These are phyloP conservation scores for Colletotrichum spaethianum DNA, from an alignment of 2,329 filamentous ascomycete genomes.

Conservation along the genomic window DNA sequence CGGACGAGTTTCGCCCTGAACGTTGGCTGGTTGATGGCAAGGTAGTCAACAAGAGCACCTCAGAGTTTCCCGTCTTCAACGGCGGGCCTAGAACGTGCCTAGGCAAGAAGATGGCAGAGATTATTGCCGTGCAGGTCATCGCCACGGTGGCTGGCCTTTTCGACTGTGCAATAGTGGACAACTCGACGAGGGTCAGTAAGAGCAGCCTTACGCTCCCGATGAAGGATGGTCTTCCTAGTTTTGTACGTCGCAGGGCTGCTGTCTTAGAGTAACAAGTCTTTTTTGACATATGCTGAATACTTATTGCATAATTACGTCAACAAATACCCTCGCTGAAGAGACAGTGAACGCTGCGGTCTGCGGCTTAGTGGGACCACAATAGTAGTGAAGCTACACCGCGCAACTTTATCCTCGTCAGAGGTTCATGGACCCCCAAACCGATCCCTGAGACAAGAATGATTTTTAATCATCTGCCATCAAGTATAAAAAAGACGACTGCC, in stretches of 20 bases:
- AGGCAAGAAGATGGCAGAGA: conserved; percentile 76
- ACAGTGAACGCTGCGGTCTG: background rate
- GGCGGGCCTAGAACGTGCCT: conserved; percentile 73
- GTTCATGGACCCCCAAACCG: too few species aligned
- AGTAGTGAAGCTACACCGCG: too few species aligned
- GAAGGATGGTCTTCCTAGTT: conserved; percentile 70
- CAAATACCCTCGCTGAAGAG: background rate
- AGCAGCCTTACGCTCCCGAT: conserved; percentile 76
- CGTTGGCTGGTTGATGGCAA: conserved; percentile 66
- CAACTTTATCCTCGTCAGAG: too few species aligned
- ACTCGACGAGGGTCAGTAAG: conserved; percentile 66
- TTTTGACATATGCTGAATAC: background rate
- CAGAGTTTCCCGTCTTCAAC: conserved; percentile 76
- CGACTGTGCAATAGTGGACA: conserved; percentile 62
- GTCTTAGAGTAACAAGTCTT: background rate
- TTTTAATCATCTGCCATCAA: background rate
- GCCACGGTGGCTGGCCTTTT: conserved; percentile 64
- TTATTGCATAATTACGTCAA: too few species aligned
- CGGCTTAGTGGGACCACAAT: too few species aligned
- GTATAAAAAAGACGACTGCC: background rate
- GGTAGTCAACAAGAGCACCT: conserved; percentile 59
- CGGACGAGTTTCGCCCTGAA: conserved; percentile 68
- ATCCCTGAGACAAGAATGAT: background rate
- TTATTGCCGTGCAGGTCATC: conserved; percentile 70
- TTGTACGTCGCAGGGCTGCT: conserved; percentile 46